These are phyloP conservation scores for Irpex lacteus DNA, from an alignment of 1,284 basidiomycete species.

Conservation along the genomic window DNA sequence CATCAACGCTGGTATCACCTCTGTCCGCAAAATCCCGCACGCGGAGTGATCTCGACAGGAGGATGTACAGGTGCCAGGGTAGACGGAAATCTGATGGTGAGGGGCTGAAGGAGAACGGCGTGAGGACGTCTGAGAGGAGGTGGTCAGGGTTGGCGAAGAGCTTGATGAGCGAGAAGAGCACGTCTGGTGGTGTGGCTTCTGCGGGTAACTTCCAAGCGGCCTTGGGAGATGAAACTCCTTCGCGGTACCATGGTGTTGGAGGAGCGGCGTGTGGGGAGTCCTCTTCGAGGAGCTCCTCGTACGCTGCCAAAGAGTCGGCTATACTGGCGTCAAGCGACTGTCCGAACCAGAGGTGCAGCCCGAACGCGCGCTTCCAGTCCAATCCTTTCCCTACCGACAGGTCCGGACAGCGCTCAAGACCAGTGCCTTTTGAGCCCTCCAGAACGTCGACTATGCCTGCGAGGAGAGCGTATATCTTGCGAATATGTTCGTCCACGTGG, in stretches of 20 bases:
- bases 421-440: constrained; percentile 54
- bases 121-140: constrained; percentile 59
- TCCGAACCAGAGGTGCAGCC: constrained; percentile 89
- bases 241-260: constrained; percentile 71
- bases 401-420: constrained; percentile 59
- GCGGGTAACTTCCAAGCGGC: constrained; percentile 35
- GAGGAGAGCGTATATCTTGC: constrained; percentile 84
- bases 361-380: constrained; percentile 96
- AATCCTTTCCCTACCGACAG: constrained; percentile 76
- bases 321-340: constrained; percentile 73
- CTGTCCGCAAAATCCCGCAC: constrained; percentile 87
- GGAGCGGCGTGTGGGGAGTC: constrained; percentile 44
- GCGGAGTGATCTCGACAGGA: constrained; percentile 81
- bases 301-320: constrained; percentile 67
- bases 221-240: constrained; percentile 29
- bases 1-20: constrained; percentile 40
- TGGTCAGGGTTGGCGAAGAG: constrained; percentile 70
- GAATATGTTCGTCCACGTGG: constrained; percentile 68
- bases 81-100: constrained; percentile 81
- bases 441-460: constrained; percentile 75
- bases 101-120: constrained; percentile 73
- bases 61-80: constrained; percentile 91
- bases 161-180: constrained; percentile 81
- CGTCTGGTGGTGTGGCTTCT: constrained; percentile 53
- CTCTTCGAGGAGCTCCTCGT: constrained; percentile 52